Percentiles rank a stretch among this genome's conserved stretches.
Evolutionary conservation across 129 eudicot genomes (phyloP).

Genomic region (Heracleum sosnowskyi): DNA sequence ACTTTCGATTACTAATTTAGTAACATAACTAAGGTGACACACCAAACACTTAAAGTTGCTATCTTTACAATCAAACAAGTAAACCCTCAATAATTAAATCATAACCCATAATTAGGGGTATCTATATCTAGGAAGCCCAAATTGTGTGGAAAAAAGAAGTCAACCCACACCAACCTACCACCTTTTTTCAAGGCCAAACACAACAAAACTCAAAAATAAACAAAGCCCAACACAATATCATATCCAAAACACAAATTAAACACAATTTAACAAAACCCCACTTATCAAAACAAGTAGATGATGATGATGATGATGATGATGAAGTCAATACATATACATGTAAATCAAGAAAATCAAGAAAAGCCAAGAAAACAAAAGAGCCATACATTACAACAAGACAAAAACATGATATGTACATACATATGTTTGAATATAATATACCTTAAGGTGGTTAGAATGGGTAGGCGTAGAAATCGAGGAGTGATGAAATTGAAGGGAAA

Average conservation of each 20-base stretch:
- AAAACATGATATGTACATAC: background rate
- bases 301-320: background rate
- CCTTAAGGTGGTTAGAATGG: background rate
- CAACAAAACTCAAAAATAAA: slow-evolving; percentile 23
- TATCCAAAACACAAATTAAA: slow-evolving; percentile 8
- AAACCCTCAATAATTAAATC: background rate
- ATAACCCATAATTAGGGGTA: slow-evolving; percentile 13
- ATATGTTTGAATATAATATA: background rate
- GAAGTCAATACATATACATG: background rate
- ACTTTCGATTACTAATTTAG: background rate
- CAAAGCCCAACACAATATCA: slow-evolving; percentile 8
- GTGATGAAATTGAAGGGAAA: background rate
- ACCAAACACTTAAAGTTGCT: slow-evolving; percentile 9
- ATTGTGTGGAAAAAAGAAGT: slow-evolving; percentile 33
- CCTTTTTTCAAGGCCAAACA: slow-evolving; percentile 41
- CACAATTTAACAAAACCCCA: slow-evolving; percentile 16
- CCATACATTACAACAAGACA: slow-evolving; percentile 1
- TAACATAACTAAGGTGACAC: slow-evolving; percentile 15
- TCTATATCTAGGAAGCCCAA: slow-evolving; percentile 13
- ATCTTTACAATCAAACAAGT: slow-evolving; percentile 5
- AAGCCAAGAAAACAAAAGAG: background rate
- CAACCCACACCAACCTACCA: slow-evolving; percentile 90
- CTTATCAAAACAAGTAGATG: slow-evolving; percentile 5
- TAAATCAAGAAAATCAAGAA: background rate
- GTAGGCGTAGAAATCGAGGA: slow-evolving; percentile 14